Conservation (phyloP, 169 alveolate species). For the Plasmodium chabaudi region DNA sequence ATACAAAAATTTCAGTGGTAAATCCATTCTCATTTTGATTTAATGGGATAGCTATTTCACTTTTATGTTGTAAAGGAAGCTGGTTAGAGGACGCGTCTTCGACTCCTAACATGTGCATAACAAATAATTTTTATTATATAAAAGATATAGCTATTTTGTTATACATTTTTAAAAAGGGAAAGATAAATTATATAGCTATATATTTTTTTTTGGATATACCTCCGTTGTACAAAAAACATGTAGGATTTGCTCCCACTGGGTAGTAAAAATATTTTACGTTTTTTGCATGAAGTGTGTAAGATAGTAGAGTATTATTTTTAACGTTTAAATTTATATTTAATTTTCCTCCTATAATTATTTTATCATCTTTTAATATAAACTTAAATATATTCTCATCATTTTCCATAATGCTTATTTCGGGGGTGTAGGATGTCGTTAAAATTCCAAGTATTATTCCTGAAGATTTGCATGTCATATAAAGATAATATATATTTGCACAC, state of each 20-base stretch:
- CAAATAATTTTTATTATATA: background rate
- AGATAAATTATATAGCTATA: background rate
- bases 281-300: conserved; percentile 75
- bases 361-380: conserved; percentile 27
- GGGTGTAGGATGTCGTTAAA: conserved; percentile 68
- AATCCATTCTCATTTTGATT: conserved; percentile 23
- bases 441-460: conserved; percentile 61
- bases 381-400: conserved; percentile 75
- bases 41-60: conserved; percentile 58
- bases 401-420: conserved; percentile 48
- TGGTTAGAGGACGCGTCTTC: conserved; percentile 34
- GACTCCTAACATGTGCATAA: conserved; percentile 14
- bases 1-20: conserved; percentile 60
- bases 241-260: conserved; percentile 79
- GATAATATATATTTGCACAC: background rate
- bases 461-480: background rate
- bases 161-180: too few relatives aligned
- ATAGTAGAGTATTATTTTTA: conserved; percentile 77
- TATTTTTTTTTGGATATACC: conserved; percentile 19
- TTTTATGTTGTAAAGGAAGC: conserved; percentile 24
- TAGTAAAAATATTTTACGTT: conserved; percentile 75
- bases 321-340: conserved; percentile 64
- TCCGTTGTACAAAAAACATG: conserved; percentile 77
- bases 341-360: conserved; percentile 80
- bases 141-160: background rate